phyloP scores from a whole-genome alignment of 805 yeast species.

The Barnettozyma sp. region DNA sequence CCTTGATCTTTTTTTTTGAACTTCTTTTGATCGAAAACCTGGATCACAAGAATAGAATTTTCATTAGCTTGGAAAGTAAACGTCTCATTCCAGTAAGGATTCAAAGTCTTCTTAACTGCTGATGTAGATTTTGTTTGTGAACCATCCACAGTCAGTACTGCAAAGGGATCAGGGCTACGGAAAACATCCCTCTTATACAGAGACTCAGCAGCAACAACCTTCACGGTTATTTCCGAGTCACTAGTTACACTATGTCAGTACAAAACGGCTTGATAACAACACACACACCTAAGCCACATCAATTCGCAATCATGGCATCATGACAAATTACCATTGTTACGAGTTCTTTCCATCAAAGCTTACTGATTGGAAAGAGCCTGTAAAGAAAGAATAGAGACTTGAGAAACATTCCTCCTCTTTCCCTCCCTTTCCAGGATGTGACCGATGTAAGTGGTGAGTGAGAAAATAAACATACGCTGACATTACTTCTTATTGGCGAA shows the following conservation, averaged over 20 bases:
- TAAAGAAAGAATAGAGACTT: no score
- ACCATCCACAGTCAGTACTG: conserved; percentile 96
- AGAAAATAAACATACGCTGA: no score
- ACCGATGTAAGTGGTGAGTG: no score
- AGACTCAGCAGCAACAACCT: conserved; percentile 92
- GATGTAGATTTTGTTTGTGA: conserved; percentile 92
- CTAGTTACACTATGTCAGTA: conserved; percentile 15
- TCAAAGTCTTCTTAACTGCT: conserved; percentile 86
- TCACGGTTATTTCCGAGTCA: conserved; percentile 35
- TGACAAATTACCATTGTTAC: no score
- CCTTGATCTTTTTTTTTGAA: conserved; percentile 99
- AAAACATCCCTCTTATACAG: conserved; percentile 92
- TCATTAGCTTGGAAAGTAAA: conserved; percentile 73
- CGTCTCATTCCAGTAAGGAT: conserved; percentile 97
- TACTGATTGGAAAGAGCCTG: no score
- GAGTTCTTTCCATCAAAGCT: no score
- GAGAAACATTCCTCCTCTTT: no score
- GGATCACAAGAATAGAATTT: conserved; percentile 81
- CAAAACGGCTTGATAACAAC: not conserved
- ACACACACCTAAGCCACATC: no score
- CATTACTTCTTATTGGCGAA: no score
- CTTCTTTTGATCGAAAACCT: conserved; percentile 94
- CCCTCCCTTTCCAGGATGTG: no score
- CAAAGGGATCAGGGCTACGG: conserved; percentile 96
- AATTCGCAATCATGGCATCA: no score